Percentiles rank a stretch among this genome's conserved stretches.
Evolutionary conservation across 2,329 filamentous ascomycete species (phyloP).

Genomic region (Pestalotiopsis sp.): DNA sequence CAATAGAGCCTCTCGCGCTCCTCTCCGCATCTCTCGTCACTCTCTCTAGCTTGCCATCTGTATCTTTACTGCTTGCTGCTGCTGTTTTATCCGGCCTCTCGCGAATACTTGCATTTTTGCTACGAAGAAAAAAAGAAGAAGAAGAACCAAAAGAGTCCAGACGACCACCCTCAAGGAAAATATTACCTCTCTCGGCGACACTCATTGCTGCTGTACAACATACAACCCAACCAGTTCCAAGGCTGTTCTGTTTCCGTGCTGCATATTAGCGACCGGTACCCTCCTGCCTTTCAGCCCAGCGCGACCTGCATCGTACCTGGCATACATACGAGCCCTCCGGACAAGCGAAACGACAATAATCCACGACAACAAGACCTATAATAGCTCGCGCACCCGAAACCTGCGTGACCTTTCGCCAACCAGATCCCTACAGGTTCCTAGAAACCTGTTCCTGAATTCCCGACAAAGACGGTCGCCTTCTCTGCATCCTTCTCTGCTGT

Average conservation of each 20-base stretch:
- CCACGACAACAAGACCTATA: slow-evolving; percentile 13
- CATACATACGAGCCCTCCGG: slow-evolving; percentile 8
- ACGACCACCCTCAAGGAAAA: neutral
- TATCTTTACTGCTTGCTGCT: neutral
- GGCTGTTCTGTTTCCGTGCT: slow-evolving; percentile 11
- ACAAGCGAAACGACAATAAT: slow-evolving; percentile 14
- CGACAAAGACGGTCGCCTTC: slow-evolving; percentile 9
- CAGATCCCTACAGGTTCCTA: slow-evolving; percentile 1
- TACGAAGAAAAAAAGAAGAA: neutral
- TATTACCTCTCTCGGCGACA: slow-evolving; percentile 7
- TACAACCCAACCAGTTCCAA: slow-evolving; percentile 4
- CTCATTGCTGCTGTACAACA: slow-evolving; percentile 13
- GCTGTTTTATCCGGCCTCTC: neutral
- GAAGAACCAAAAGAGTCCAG: neutral
- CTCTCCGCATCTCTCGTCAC: neutral
- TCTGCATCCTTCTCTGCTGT: slow-evolving; percentile 12
- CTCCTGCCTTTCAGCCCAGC: slow-evolving; percentile 12
- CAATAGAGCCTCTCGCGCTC: slow-evolving; percentile 13
- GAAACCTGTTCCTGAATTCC: neutral
- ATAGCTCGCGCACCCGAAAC: slow-evolving; percentile 14
- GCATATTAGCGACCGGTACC: slow-evolving; percentile 13
- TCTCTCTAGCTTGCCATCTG: slow-evolving; percentile 8
- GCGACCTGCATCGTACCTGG: slow-evolving; percentile 15
- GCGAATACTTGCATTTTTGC: slow-evolving; percentile 7
- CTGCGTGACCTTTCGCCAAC: slow-evolving; percentile 14